Percentiles rank a stretch among this genome's conserved stretches.
Evolutionary conservation across 2,329 filamentous ascomycete species (phyloP).

Genomic region (Pestalotiopsis sp.): DNA sequence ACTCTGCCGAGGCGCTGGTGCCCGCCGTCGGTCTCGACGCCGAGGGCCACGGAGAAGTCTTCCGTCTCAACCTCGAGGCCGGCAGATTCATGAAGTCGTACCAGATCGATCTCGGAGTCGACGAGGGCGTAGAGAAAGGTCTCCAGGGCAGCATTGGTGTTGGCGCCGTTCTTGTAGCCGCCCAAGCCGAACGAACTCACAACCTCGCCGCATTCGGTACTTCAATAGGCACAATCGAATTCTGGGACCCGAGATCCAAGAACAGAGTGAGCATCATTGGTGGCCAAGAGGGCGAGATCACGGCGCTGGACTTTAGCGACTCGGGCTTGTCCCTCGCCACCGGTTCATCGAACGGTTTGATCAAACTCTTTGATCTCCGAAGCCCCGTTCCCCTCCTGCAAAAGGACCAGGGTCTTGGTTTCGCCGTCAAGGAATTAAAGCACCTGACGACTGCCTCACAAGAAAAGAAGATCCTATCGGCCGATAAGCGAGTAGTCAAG

Average conservation of each 20-base stretch:
- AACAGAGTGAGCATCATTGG: conserved; percentile 78
- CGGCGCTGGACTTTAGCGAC: conserved; percentile 82
- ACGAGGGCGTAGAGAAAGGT: conserved; percentile 73
- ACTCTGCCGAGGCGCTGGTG: conserved; percentile 81
- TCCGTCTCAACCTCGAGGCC: conserved; percentile 86
- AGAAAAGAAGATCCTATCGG: conserved; percentile 85
- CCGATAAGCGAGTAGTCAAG: conserved; percentile 96
- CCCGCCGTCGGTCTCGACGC: conserved; percentile 85
- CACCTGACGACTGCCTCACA: conserved; percentile 72
- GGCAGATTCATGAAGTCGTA: conserved; percentile 95
- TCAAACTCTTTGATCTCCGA: conserved; percentile 90
- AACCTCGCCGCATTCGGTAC: conserved; percentile 93
- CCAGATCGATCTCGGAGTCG: conserved; percentile 85
- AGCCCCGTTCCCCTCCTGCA: conserved; percentile 82
- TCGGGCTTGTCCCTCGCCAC: conserved; percentile 85
- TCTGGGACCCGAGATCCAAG: conserved; percentile 90
- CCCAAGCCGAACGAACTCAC: conserved; percentile 86
- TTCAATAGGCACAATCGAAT: conserved; percentile 91
- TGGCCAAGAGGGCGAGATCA: conserved; percentile 72
- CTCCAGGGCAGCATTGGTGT: conserved; percentile 86
- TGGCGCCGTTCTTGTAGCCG: conserved; percentile 83
- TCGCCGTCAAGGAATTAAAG: conserved; percentile 83
- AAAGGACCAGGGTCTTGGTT: conserved; percentile 96
- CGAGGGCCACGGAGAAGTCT: conserved; percentile 89
- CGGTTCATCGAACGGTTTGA: conserved; percentile 84